These are phyloP conservation scores for Schizothecium vesticola DNA, from an alignment of 495 filamentous ascomycete genomes.

Conservation along the genomic window DNA sequence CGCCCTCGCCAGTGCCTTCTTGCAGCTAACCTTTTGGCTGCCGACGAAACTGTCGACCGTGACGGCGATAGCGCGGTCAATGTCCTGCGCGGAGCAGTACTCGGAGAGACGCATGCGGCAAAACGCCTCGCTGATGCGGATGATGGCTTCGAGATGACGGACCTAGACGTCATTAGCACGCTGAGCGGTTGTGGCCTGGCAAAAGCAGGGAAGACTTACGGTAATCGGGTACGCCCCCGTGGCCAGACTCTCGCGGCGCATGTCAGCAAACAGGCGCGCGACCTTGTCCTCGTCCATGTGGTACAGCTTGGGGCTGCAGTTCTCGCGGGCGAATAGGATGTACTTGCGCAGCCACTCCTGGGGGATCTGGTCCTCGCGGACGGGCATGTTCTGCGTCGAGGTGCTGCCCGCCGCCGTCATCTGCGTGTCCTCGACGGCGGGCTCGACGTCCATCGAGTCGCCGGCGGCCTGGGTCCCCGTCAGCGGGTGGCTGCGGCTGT, in stretches of 20 bases:
- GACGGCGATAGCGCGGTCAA: constrained; percentile 95
- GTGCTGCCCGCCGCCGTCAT: constrained; percentile 13
- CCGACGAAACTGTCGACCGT: constrained; percentile 95
- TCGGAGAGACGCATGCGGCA: constrained; percentile 94
- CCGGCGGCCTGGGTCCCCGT: constrained; percentile 39
- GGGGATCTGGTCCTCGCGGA: constrained; percentile 66
- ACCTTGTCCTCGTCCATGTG: constrained; percentile 99
- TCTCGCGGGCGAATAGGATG: constrained; percentile 91
- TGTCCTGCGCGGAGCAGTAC: constrained; percentile 82
- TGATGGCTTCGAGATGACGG: constrained; percentile 94
- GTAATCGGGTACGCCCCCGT: constrained; percentile 98
- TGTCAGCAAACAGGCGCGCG: constrained; percentile 88
- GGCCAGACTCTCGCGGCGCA: constrained; percentile 84
- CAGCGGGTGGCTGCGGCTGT: constrained; percentile 83
- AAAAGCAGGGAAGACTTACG: constrained; percentile 47
- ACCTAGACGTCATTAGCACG: constrained; percentile 52
- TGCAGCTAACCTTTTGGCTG: constrained; percentile 94
- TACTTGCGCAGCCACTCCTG: constrained; percentile 95
- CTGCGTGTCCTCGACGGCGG: constrained; percentile 30
- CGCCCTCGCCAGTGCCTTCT: constrained; percentile 91
- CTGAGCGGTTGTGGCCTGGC: neutral
- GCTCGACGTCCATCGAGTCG: constrained; percentile 59
- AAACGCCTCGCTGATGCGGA: constrained; percentile 88
- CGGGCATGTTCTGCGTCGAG: constrained; percentile 33
- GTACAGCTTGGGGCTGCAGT: constrained; percentile 85